Evolutionary conservation across 306 rosid genomes (phyloP).

Genomic region (Quercus dentata): DNA sequence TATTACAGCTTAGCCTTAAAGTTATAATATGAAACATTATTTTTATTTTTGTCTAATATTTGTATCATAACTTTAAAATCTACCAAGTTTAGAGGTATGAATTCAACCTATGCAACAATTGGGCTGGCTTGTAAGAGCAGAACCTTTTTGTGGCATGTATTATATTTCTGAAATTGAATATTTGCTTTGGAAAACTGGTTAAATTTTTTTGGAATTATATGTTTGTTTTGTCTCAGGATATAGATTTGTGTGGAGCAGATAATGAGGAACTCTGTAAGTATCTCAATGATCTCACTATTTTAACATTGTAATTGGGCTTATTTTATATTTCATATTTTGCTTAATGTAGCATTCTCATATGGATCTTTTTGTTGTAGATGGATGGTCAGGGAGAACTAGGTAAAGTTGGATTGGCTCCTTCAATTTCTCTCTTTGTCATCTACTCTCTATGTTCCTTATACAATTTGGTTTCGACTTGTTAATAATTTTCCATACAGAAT

Average conservation of each 20-base stretch:
- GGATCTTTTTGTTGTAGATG: slow-evolving; percentile 43
- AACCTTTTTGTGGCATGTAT: background rate
- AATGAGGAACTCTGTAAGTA: slow-evolving; percentile 40
- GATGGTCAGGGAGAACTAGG: slow-evolving; percentile 81
- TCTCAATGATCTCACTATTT: slow-evolving; percentile 15
- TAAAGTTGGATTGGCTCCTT: slow-evolving; percentile 32
- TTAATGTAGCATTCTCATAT: slow-evolving; percentile 24
- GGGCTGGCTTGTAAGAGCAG: background rate
- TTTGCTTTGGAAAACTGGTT: slow-evolving; percentile 9
- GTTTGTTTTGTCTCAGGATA: slow-evolving; percentile 39
- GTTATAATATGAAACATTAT: background rate
- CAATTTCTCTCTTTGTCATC: slow-evolving; percentile 5
- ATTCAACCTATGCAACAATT: background rate
- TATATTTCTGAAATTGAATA: background rate
- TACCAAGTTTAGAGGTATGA: background rate
- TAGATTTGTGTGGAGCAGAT: slow-evolving; percentile 30
- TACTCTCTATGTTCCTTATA: slow-evolving; percentile 2
- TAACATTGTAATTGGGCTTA: background rate
- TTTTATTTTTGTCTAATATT: background rate
- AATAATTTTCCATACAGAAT: slow-evolving; percentile 39
- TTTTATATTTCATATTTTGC: slow-evolving; percentile 13
- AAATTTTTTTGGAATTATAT: background rate
- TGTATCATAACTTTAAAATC: background rate
- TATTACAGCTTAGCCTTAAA: slow-evolving; percentile 3
- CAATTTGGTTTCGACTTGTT: slow-evolving; percentile 12